Evolutionary conservation across 202 grass and related monocot species (phyloP).

Genomic region (Schoenoplectus tabernaemontani): DNA sequence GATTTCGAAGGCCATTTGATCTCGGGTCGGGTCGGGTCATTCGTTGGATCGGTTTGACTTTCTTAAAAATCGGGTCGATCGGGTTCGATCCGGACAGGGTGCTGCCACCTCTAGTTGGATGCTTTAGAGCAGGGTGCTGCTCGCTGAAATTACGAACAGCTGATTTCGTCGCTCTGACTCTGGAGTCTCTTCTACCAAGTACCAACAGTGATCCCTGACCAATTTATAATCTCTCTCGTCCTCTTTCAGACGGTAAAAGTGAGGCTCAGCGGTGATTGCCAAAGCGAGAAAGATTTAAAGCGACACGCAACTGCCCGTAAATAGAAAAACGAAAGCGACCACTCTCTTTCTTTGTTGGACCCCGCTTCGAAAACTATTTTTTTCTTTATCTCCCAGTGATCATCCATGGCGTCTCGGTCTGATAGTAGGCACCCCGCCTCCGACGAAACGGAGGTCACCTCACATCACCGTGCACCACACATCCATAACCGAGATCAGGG

Average conservation of each 20-base stretch:
- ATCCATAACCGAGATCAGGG: conserved; percentile 17
- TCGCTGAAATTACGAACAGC: too few species aligned
- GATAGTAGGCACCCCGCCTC: conserved; percentile 32
- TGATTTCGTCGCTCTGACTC: too few species aligned
- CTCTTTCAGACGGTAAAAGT: neutral
- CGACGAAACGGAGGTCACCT: conserved; percentile 68
- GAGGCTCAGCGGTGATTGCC: neutral
- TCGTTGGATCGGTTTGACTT: too few species aligned
- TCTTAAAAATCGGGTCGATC: too few species aligned
- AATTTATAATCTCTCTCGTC: neutral
- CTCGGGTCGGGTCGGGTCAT: too few species aligned
- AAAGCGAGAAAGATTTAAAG: conserved; percentile 10
- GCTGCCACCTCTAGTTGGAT: too few species aligned
- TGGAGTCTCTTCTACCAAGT: too few species aligned
- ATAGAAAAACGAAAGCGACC: conserved; percentile 19
- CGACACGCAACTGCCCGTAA: conserved; percentile 13
- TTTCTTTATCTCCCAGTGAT: neutral
- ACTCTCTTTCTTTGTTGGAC: neutral
- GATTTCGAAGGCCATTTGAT: too few species aligned
- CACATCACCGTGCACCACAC: conserved; percentile 38
- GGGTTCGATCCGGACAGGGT: too few species aligned
- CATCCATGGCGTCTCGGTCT: conserved; percentile 29
- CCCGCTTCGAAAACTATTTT: neutral
- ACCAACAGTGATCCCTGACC: neutral
- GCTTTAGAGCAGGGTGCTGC: too few species aligned